phyloP scores from a whole-genome alignment of 2,329 filamentous ascomycete genomes.

The Xylariaceae sp. region DNA sequence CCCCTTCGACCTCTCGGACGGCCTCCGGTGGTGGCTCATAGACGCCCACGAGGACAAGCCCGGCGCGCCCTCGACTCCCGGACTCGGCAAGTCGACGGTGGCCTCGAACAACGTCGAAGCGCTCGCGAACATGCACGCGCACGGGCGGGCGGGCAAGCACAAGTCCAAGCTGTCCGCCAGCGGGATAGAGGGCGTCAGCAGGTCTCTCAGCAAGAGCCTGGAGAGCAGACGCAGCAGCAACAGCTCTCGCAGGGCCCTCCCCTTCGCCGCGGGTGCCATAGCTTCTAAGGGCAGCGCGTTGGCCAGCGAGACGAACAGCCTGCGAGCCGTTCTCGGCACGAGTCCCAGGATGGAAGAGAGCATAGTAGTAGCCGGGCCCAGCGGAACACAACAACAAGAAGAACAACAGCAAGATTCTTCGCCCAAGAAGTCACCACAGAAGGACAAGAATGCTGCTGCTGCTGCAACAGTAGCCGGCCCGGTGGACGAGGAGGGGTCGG shows the following conservation, averaged over 20 bases:
- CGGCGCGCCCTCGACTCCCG: constrained; percentile 84
- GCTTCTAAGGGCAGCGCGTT: constrained; percentile 43
- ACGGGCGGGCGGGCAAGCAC: constrained; percentile 31
- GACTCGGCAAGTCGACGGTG: constrained; percentile 85
- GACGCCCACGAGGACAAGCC: constrained; percentile 91
- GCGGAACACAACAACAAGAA: constrained; percentile 19
- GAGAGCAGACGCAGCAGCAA: constrained; percentile 88
- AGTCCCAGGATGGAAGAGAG: constrained; percentile 20
- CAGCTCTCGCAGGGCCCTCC: constrained; percentile 68
- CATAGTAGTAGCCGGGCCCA: constrained; percentile 13
- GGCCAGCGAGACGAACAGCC: constrained; percentile 52
- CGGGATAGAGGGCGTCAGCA: constrained; percentile 65
- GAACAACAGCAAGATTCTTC: too few relatives aligned
- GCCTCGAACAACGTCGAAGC: constrained; percentile 82
- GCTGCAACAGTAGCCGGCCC: too few relatives aligned
- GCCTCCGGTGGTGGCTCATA: constrained; percentile 90
- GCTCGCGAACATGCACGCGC: constrained; percentile 60
- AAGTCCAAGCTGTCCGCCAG: constrained; percentile 39
- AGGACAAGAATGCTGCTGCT: constrained; percentile 12
- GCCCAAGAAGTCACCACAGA: background rate
- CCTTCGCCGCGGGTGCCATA: constrained; percentile 37
- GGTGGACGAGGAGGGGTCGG: constrained; percentile 11
- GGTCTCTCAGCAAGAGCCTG: constrained; percentile 76
- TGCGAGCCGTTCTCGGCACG: constrained; percentile 40
- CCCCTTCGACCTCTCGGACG: constrained; percentile 92